These are phyloP conservation scores for Biancaea sappan DNA, from an alignment of 306 rosid genomes.

Conservation along the genomic window DNA sequence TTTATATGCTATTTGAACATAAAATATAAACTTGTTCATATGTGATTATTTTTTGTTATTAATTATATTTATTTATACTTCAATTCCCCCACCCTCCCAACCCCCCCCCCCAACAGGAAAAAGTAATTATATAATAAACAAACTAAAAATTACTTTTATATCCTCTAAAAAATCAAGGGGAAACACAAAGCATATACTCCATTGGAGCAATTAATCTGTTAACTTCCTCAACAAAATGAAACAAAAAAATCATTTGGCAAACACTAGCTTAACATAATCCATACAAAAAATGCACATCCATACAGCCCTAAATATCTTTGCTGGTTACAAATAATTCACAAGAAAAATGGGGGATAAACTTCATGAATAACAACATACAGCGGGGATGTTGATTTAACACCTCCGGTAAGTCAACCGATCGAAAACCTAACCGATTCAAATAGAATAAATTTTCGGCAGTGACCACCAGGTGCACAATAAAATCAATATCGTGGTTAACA, in stretches of 20 bases:
- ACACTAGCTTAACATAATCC: conserved; percentile 46
- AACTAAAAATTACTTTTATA: too few relatives aligned
- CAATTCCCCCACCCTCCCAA: too few relatives aligned
- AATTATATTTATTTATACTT: too few relatives aligned
- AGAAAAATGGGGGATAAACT: conserved; percentile 41
- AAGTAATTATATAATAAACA: too few relatives aligned
- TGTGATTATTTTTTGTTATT: too few relatives aligned
- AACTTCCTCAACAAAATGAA: conserved; percentile 13
- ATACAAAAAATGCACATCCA: conserved; percentile 48
- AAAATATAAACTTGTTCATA: too few relatives aligned
- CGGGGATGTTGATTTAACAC: conserved; percentile 62
- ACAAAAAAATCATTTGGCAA: conserved; percentile 38
- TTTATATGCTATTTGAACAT: too few relatives aligned
- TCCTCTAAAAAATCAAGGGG: too few relatives aligned
- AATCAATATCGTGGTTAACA: conserved; percentile 46
- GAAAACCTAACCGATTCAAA: conserved; percentile 28
- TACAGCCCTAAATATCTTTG: conserved; percentile 38
- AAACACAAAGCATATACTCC: too few relatives aligned
- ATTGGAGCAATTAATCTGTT: too few relatives aligned
- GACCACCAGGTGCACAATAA: conserved; percentile 88
- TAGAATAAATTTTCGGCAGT: conserved; percentile 51
- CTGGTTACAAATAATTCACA: conserved; percentile 44
- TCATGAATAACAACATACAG: conserved; percentile 34
- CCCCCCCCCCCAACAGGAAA: too few relatives aligned
- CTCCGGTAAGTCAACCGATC: conserved; percentile 74